A percentile compares a stretch with the other conserved stretches of the same genome.
Conservation (phyloP, 768 basidiomycete genomes). For the Pluteus cervinus region DNA sequence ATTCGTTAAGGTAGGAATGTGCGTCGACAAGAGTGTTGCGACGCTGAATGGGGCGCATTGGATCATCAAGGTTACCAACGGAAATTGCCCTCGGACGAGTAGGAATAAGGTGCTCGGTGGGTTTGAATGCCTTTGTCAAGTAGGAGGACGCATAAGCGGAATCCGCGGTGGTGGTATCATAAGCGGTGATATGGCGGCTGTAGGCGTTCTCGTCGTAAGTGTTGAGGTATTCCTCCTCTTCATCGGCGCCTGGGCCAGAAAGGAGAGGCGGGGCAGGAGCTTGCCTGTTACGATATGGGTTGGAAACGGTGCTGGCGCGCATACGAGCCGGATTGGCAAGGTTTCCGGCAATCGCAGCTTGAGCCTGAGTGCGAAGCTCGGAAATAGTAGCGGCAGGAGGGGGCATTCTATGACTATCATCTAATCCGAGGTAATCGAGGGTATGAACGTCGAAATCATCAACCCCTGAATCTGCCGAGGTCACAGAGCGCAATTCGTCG, state of each 20-base stretch:
- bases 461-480: slow-evolving; percentile 70
- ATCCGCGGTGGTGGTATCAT: slow-evolving; percentile 49
- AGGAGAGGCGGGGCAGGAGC: slow-evolving; percentile 56
- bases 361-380: slow-evolving; percentile 84
- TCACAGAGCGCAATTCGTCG: slow-evolving; percentile 78
- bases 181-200: slow-evolving; percentile 52
- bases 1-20: slow-evolving; percentile 54
- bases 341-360: slow-evolving; percentile 84
- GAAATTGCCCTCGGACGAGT: slow-evolving; percentile 78
- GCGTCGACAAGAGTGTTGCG: slow-evolving; percentile 49
- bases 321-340: slow-evolving; percentile 73
- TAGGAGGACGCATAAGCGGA: slow-evolving; percentile 51
- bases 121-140: slow-evolving; percentile 70
- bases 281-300: slow-evolving; percentile 75
- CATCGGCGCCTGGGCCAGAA: slow-evolving; percentile 61
- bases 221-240: slow-evolving; percentile 71
- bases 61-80: slow-evolving; percentile 82
- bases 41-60: slow-evolving; percentile 64
- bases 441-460: slow-evolving; percentile 94
- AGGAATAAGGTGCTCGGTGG: slow-evolving; percentile 59
- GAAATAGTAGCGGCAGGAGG: slow-evolving; percentile 86
- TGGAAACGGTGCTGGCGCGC: slow-evolving; percentile 89
- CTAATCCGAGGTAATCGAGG: slow-evolving; percentile 93
- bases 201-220: slow-evolving; percentile 47
- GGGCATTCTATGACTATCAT: slow-evolving; percentile 56